Evolutionary conservation across 805 yeast species (phyloP).

Genomic region (Sugiyamaella chiloensis): DNA sequence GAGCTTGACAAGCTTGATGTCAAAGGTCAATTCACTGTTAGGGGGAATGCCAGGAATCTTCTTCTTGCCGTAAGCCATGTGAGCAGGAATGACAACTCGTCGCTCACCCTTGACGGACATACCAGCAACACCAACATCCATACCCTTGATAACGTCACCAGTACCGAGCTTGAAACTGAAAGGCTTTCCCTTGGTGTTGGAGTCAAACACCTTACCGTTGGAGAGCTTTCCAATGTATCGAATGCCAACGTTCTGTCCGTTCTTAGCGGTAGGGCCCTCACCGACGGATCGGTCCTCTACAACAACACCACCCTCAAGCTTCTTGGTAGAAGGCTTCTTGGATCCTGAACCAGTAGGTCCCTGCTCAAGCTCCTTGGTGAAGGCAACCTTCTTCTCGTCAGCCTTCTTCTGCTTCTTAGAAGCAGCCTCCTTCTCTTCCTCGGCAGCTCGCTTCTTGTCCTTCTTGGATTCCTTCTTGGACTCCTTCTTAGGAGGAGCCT

Average conservation of each 20-base stretch:
- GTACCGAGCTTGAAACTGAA: conserved; percentile 86
- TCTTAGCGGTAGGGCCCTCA: conserved; percentile 82
- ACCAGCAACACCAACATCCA: conserved; percentile 98
- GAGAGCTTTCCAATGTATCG: conserved; percentile 97
- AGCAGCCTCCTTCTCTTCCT: conserved; percentile 30
- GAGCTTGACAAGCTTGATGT: conserved; percentile 86
- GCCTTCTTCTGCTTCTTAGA: conserved; percentile 34
- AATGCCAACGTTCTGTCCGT: conserved; percentile 88
- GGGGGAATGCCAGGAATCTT: conserved; percentile 97
- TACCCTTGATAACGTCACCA: conserved; percentile 98
- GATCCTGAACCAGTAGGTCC: conserved; percentile 65
- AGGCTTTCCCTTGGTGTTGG: conserved; percentile 96
- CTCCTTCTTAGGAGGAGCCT: conserved; percentile 59
- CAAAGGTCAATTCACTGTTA: conserved; percentile 94
- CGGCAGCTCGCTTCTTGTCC: conserved; percentile 39
- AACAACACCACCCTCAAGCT: conserved; percentile 87
- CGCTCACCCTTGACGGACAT: conserved; percentile 99
- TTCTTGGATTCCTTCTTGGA: conserved; percentile 39
- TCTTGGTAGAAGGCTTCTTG: conserved; percentile 51
- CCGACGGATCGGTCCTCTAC: conserved; percentile 92
- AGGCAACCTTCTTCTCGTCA: conserved; percentile 75
- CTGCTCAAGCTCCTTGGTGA: conserved; percentile 87
- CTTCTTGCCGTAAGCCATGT: conserved; percentile 94
- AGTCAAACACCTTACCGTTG: conserved; percentile 95
- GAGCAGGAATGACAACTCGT: conserved; percentile 92